Evolutionary conservation across 2,329 filamentous ascomycete genomes (phyloP), one percentile per base, ranked within the genome.

Genomic region (Thelonectria olida): DNA sequence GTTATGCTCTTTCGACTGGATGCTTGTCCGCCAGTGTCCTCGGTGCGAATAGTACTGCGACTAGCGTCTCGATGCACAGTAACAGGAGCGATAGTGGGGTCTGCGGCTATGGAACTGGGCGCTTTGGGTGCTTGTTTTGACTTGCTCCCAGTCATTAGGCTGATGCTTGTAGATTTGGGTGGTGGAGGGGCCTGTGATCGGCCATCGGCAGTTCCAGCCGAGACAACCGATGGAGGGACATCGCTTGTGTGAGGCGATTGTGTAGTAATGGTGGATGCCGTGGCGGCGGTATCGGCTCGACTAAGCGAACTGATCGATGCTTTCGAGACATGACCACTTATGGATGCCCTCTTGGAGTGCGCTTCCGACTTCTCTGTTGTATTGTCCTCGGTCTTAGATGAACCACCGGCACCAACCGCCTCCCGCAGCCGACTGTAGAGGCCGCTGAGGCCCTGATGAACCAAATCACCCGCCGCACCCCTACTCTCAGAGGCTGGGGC

Each of bases 381-480:
- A 2, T 27, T 36, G 34, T 81, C 73, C 61, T 82, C 66, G 63
- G 77, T 64, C 61, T 77, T 79, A 20, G 70, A 69, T 31, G 78
- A 79, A 63, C 86, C 90, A 42, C 84, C 86, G 13, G 84, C 91
- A 15, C 90, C 90, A n/a, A 96, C 92, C 0, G 90, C 93, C 58
- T 92, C 92, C 73, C 90, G 89, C 69, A 98, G 85, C 36, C 93
- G 89, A 77, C 87, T 96, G 76, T 97, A 98, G 36, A 98, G 81
- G 1, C 95, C 93, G 73, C 92, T 97, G 47, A 98, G 82, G 5
- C 95, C 93, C 76, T 95, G 92, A 64, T 96, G 92, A 20, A 96
- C 88, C 39, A 91, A 78, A 60, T 97, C 93, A 23, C 88, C 87
- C 0, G 90, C 83, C 36, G 92, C 81, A 8, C 86, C 86, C 74